Base-by-base conservation (phyloP, 306 rosid genomes). In the Erythrophleum fordii region DNA sequence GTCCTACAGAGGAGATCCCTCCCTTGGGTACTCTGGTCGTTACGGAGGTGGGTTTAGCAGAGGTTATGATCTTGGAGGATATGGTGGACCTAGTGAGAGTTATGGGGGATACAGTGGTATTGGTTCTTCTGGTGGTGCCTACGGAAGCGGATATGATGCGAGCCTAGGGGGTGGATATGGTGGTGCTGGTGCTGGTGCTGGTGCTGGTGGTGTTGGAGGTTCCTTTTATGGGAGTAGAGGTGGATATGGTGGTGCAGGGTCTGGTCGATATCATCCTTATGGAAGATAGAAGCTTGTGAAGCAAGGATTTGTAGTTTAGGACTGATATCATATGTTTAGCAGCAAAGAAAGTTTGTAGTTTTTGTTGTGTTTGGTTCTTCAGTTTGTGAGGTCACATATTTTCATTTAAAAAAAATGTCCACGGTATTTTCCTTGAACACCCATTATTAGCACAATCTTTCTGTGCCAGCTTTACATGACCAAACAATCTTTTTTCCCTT, bases 191-290 rank as follows among this genome's bases (percentile, higher is more conserved):
- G 90, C 94, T 67, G 86, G 88, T 22, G 90, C 89, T 76, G 97
- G 92, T n/a, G 97, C 92, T 66, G 90, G 95, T 67, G 86, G 88
- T 22, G 90, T 88, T 76, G 97, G 92, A 70, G 97, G 93, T 39
- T 82, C 97, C 76, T 91, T 86, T 80, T 91, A 95, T 84, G 97
- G 97, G 42, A 89, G 92, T 76, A 87, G 98, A 84, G 98, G 97
- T 18, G 99, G 97, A 22, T 91, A 93, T 61, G 92, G 91, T 18
- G 91, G 88, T 11, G 93, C 90, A 20, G 91, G 88, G 68, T 83
- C 88, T 58, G 90, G 97, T 71, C 92, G 99, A 49, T 95, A 93
- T 62, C 99, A 95, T 87, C 99, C 99, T 25, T 95, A 95, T 55
- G 97, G 97, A 74, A 90, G 99, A 82, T 95, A 94, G 86, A 77